Conservation (phyloP, 257 asterid species). For the Solanum bukasovii region DNA sequence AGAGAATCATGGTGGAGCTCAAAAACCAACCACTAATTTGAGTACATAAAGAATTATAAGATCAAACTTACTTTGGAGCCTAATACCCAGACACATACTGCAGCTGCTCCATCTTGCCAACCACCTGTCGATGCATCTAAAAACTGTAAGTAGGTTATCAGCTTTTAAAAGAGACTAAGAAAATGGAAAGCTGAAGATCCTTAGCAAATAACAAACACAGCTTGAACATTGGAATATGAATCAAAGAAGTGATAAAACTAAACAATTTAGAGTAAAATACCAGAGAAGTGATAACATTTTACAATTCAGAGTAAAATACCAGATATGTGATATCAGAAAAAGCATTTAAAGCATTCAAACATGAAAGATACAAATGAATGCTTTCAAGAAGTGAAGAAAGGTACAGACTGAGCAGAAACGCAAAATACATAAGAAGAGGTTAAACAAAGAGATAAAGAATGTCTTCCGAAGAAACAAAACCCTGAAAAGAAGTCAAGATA, state of each 20-base stretch:
- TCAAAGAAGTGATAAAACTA: neutral
- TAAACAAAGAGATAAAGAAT: neutral
- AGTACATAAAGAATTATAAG: neutral
- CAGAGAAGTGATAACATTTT: neutral
- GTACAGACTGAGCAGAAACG: neutral
- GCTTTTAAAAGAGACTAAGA: neutral
- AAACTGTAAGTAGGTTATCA: neutral
- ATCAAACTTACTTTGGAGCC: constrained; percentile 58
- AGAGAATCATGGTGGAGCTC: neutral
- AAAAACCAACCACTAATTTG: neutral
- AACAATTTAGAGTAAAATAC: neutral
- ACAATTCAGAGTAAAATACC: neutral
- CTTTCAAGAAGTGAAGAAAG: neutral
- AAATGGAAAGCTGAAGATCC: neutral
- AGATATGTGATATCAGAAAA: neutral
- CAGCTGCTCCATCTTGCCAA: constrained; percentile 98
- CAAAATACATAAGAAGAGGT: neutral
- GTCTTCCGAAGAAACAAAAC: neutral
- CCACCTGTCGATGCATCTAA: constrained; percentile 42
- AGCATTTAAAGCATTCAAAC: neutral
- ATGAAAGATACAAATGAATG: neutral
- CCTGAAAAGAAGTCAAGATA: neutral
- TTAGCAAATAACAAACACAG: neutral
- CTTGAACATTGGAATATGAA: neutral
- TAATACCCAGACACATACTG: constrained; percentile 82